phyloP scores from a whole-genome alignment of 805 yeast genomes.

The Candida loeiensis region DNA sequence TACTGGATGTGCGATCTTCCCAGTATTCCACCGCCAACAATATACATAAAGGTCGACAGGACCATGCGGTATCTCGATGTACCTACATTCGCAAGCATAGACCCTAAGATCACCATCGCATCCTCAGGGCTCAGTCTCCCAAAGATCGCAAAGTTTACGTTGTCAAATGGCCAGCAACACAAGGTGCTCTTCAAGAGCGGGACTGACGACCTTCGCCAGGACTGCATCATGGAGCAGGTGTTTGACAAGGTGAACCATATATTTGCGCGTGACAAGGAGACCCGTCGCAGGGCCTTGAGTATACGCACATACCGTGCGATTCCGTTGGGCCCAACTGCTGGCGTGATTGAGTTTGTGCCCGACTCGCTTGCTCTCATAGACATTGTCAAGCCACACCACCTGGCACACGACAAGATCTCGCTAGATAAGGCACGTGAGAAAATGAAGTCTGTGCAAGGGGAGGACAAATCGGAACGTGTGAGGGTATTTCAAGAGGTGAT shows the following conservation, averaged over 20 bases:
- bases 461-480: constrained; percentile 41
- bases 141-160: constrained; percentile 57
- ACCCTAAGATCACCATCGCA: constrained; percentile 55
- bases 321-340: constrained; percentile 84
- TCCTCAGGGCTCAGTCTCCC: constrained; percentile 85
- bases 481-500: constrained; percentile 47
- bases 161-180: constrained; percentile 57
- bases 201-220: constrained; percentile 90
- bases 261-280: constrained; percentile 50
- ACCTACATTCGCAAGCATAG: constrained; percentile 47
- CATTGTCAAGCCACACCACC: constrained; percentile 63
- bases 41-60: constrained; percentile 38
- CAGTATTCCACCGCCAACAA: constrained; percentile 67
- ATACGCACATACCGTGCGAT: constrained; percentile 85
- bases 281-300: constrained; percentile 54
- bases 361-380: constrained; percentile 71
- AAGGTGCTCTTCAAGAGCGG: constrained; percentile 76
- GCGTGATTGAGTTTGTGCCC: constrained; percentile 85
- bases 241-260: constrained; percentile 79
- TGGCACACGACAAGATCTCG: constrained; percentile 41
- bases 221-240: constrained; percentile 96
- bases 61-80: constrained; percentile 43
- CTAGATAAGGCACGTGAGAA: constrained; percentile 56
- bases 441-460: constrained; percentile 58
- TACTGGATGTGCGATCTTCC: constrained; percentile 48